phyloP scores from a whole-genome alignment of 495 filamentous ascomycete species.

The Rhizodiscina lignyota region DNA sequence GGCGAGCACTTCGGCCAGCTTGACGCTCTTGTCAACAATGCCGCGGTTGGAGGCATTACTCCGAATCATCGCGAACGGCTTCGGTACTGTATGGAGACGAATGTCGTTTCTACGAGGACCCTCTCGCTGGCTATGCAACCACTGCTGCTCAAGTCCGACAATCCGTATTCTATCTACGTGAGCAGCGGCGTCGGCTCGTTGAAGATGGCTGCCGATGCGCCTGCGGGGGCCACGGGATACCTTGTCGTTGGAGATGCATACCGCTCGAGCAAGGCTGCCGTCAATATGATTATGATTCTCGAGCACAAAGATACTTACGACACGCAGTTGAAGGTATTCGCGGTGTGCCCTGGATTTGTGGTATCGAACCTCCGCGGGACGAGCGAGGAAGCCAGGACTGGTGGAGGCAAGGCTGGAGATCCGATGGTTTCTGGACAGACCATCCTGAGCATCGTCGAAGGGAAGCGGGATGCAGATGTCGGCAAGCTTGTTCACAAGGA shows the following conservation, averaged over 20 bases:
- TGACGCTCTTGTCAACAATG: conserved; percentile 9
- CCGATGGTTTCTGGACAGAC: background rate
- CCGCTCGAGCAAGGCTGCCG: conserved; percentile 5
- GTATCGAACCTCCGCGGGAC: background rate
- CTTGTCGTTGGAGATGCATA: background rate
- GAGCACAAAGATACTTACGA: background rate
- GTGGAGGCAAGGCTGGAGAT: conserved; percentile 2
- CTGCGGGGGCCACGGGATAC: background rate
- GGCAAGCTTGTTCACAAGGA: conserved; percentile 2
- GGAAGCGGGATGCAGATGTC: conserved; percentile 4
- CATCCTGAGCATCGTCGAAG: conserved; percentile 4
- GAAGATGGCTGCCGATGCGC: background rate
- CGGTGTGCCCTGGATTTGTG: background rate
- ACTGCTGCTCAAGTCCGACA: conserved; percentile 2
- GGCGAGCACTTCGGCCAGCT: conserved; percentile 3
- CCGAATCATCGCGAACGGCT: background rate
- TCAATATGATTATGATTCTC: conserved; percentile 6
- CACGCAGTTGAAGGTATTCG: background rate
- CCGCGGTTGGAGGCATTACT: background rate
- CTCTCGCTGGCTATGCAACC: conserved; percentile 3
- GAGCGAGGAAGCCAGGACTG: background rate
- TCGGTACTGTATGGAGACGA: conserved; percentile 4
- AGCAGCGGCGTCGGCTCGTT: conserved; percentile 3
- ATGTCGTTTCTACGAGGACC: conserved; percentile 5
- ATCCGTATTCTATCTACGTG: conserved; percentile 4